Conservation (phyloP, 345 rosid species). For the Erodium maritimum region DNA sequence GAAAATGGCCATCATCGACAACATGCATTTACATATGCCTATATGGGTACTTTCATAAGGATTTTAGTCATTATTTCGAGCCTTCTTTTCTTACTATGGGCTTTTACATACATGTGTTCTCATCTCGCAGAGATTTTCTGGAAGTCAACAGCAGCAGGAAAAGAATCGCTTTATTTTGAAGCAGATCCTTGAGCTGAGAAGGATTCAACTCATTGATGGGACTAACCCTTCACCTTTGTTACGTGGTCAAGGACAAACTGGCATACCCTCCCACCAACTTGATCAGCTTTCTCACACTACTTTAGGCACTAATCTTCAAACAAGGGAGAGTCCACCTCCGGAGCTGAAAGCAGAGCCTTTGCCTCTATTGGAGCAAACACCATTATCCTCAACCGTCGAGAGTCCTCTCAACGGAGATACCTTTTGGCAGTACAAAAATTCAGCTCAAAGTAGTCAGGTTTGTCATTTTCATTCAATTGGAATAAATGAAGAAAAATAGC, state of each 20-base stretch:
- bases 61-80: not conserved
- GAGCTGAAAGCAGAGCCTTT: constrained; percentile 33
- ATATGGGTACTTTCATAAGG: not conserved
- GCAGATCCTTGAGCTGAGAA: constrained; percentile 64
- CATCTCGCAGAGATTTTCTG: constrained; percentile 19
- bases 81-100: not conserved
- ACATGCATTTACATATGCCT: not conserved
- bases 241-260: constrained; percentile 14
- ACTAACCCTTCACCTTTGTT: constrained; percentile 10
- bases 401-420: constrained; percentile 36
- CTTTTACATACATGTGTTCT: constrained; percentile 4
- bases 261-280: constrained; percentile 12
- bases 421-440: constrained; percentile 62
- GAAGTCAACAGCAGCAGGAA: constrained; percentile 19
- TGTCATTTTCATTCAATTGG: constrained; percentile 1
- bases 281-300: constrained; percentile 23
- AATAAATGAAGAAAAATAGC: too few species aligned
- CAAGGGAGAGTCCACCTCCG: constrained; percentile 16
- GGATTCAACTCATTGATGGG: constrained; percentile 39
- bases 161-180: constrained; percentile 31
- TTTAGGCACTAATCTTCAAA: constrained; percentile 14
- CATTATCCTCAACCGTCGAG: constrained; percentile 33
- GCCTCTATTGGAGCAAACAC: constrained; percentile 24
- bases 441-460: constrained; percentile 36
- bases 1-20: not conserved